These are phyloP conservation scores for Rasamsonia emersonii DNA, from an alignment of 2,329 filamentous ascomycete genomes.

Conservation along the genomic window DNA sequence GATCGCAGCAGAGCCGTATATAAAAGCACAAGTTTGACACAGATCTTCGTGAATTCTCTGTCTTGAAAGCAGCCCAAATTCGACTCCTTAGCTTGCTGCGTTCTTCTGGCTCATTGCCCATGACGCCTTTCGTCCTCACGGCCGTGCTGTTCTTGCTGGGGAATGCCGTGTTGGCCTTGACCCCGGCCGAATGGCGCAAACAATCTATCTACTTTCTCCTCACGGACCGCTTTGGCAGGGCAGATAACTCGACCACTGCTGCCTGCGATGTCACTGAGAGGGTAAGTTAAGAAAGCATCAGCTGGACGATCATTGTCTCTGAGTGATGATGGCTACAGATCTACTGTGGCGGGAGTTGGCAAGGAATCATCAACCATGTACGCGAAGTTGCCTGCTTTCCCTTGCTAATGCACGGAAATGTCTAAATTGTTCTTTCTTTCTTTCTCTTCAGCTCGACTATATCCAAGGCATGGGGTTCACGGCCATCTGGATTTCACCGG, in stretches of 20 bases:
- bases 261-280: conserved; percentile 18
- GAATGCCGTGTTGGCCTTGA: too few species aligned
- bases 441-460: conserved; percentile 38
- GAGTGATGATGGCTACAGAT: conserved; percentile 6
- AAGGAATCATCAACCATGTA: conserved; percentile 34
- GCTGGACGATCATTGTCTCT: too few species aligned
- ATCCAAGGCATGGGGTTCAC: conserved; percentile 42
- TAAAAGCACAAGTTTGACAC: too few species aligned
- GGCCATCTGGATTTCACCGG: conserved; percentile 42
- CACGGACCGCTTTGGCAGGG: conserved; percentile 36
- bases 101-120: too few species aligned
- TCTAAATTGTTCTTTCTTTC: background rate
- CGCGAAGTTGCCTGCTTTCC: background rate
- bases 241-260: conserved; percentile 30
- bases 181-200: conserved; percentile 30
- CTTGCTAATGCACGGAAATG: too few species aligned
- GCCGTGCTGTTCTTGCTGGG: too few species aligned
- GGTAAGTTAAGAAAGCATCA: too few species aligned
- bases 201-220: conserved; percentile 40
- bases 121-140: too few species aligned
- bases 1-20: too few species aligned
- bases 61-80: too few species aligned
- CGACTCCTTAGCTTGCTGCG: too few species aligned
- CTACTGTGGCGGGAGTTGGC: conserved; percentile 43
- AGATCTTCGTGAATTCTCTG: too few species aligned